Evolutionary conservation across 495 filamentous ascomycete genomes (phyloP).

Genomic region (Pseudotulostoma volvatum): DNA sequence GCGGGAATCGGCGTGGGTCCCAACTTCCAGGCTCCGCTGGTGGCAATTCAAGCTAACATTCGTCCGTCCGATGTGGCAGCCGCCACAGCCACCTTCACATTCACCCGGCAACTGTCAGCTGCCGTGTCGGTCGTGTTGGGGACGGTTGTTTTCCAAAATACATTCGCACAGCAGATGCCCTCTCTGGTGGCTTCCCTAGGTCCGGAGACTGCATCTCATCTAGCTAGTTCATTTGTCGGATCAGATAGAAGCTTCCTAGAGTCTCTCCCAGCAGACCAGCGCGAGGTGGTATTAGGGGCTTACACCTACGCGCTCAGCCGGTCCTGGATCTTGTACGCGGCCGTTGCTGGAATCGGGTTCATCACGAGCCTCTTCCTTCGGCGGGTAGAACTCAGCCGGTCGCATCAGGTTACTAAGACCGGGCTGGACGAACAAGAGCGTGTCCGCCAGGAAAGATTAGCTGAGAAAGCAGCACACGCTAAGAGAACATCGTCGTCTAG

Average conservation of each 20-base stretch:
- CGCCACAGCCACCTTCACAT: constrained; percentile 35
- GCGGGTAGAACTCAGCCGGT: constrained; percentile 38
- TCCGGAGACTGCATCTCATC: constrained; percentile 12
- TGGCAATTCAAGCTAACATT: constrained; percentile 39
- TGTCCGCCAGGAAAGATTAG: constrained; percentile 22
- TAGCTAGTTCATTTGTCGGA: constrained; percentile 36
- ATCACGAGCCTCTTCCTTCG: constrained; percentile 38
- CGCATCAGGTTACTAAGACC: constrained; percentile 45
- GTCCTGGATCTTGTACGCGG: constrained; percentile 55
- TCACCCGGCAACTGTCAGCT: constrained; percentile 33
- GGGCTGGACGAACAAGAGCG: constrained; percentile 39
- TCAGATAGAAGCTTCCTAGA: constrained; percentile 40
- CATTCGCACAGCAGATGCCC: constrained; percentile 27
- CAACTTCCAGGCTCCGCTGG: constrained; percentile 41
- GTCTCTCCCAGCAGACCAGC: constrained; percentile 29
- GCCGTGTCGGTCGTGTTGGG: constrained; percentile 39
- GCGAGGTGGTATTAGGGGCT: constrained; percentile 31
- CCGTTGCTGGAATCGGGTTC: constrained; percentile 36
- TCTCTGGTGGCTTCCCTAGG: constrained; percentile 22
- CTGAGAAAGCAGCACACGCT: too few relatives aligned
- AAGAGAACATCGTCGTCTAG: too few relatives aligned
- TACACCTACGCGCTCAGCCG: constrained; percentile 41
- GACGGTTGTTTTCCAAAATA: constrained; percentile 41
- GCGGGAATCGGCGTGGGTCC: constrained; percentile 38
- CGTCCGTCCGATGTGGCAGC: constrained; percentile 34